Conservation (phyloP, 352 stramenopile species). For the Pilasporangium apinafurcum region DNA sequence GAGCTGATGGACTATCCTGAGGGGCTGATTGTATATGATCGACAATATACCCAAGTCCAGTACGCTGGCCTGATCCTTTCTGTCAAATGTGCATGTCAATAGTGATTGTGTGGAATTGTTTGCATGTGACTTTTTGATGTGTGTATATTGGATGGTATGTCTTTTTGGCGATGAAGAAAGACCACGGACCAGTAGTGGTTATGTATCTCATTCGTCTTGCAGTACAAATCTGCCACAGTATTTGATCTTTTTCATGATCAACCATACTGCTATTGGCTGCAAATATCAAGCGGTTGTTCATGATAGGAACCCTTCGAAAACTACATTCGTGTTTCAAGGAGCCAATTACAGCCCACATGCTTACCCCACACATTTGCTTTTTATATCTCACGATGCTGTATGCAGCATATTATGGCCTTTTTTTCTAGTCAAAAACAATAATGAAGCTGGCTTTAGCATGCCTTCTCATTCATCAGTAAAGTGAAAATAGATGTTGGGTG, state of each 20-base stretch:
- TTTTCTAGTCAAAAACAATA: too few species aligned
- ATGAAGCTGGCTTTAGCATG: too few species aligned
- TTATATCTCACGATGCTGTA: too few species aligned
- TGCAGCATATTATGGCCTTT: too few species aligned
- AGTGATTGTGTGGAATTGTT: slow-evolving; percentile 1
- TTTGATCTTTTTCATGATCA: slow-evolving; percentile 58
- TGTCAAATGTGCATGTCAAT: not conserved
- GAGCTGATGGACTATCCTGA: slow-evolving; percentile 82
- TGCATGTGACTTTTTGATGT: not conserved
- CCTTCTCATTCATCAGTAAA: too few species aligned
- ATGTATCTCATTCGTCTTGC: slow-evolving; percentile 18
- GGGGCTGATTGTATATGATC: slow-evolving; percentile 76
- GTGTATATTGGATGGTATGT: not conserved
- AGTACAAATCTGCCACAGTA: slow-evolving; percentile 87
- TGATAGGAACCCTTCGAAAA: slow-evolving; percentile 87
- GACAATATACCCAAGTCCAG: slow-evolving; percentile 79
- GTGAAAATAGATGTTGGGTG: too few species aligned
- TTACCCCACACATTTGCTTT: too few species aligned
- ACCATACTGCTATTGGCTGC: slow-evolving; percentile 85
- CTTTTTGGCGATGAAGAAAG: too few species aligned
- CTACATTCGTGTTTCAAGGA: slow-evolving; percentile 70
- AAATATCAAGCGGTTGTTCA: slow-evolving; percentile 84
- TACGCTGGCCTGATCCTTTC: slow-evolving; percentile 79
- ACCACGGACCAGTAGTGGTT: not conserved
- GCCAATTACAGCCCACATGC: slow-evolving; percentile 81